These are phyloP conservation scores for Rosa rugosa DNA, from an alignment of 306 rosid genomes.

Conservation along the genomic window DNA sequence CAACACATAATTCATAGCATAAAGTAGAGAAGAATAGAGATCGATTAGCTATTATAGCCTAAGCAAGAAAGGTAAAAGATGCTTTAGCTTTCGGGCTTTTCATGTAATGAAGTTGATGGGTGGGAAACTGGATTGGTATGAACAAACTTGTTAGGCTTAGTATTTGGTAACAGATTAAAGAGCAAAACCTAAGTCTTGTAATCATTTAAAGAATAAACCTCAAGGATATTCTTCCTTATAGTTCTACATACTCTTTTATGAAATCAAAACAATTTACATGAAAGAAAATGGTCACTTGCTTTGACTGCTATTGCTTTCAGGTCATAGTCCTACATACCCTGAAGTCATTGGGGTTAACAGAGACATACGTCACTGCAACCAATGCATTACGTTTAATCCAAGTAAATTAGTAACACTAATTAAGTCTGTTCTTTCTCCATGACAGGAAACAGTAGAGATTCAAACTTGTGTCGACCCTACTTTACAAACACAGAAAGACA, in stretches of 20 bases:
- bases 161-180: not conserved
- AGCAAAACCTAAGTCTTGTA: not conserved
- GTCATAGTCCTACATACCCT: not conserved
- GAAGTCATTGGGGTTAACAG: not conserved
- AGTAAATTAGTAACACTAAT: not conserved
- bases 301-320: not conserved
- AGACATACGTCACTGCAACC: not conserved
- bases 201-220: slow-evolving; percentile 5
- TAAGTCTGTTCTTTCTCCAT: not conserved
- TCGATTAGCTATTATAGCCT: not conserved
- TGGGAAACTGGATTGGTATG: not conserved
- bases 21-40: not conserved
- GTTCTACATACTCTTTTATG: not conserved
- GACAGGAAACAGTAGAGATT: not conserved
- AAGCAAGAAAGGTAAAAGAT: not conserved
- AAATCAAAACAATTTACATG: not conserved
- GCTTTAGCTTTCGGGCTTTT: slow-evolving; percentile 4
- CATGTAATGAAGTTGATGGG: not conserved
- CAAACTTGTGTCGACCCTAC: not conserved
- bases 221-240: not conserved
- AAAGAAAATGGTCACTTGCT: not conserved
- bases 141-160: not conserved
- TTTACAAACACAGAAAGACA: not conserved
- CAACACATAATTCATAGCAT: not conserved
- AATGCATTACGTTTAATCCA: not conserved